Base-by-base conservation (phyloP, 169 alveolate genomes). In the Cryptosporidium meleagridis region DNA sequence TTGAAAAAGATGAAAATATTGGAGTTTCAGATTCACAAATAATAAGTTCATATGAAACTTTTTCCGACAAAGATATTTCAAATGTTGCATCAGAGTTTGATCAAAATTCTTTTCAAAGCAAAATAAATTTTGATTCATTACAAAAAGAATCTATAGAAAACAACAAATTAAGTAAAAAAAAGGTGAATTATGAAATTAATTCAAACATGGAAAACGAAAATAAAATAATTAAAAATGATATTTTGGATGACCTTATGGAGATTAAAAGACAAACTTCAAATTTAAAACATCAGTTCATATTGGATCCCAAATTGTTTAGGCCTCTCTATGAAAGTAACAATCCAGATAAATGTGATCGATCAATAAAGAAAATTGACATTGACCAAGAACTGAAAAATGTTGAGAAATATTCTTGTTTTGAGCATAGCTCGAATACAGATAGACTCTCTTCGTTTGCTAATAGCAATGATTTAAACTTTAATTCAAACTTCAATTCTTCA, bases 241-340 rank as follows among this genome's bases (percentile, higher is more conserved):
- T 65, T 65, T 65, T 65, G 41, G 72, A 65, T 6, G 72, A 65
- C 29, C 51, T 65, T 31, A 16, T 26, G 51, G 72, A 65, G 29
- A 65, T 65, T n/a, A 65, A 65, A 65, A 65, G 33, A 21, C 72
- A 65, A 65, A 65, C 72, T 1, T 65, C 72, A 31, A 65, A 65
- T 29, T 26, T 65, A 2, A 65, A 37, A 37, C 72, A 10, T 8
- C 72, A 65, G 33, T 65, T 65, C 16, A 26, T 9, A n/a, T 14
- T 65, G 7, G 51, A 65, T 33, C 72, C 52, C 10, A 37, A 37
- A 65, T 23, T 65, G 31, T 65, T 65, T 23, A 65, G 53, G 14
- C 72, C 72, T 18, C 72, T 65, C 10, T 65, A 65, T 37, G 72
- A 65, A 9, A 65, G 72, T 33, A 65, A 65, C 21, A 16, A 3